Evolutionary conservation across 1,139 yeast species (phyloP).

Genomic region (Yamadazyma diospyri): DNA sequence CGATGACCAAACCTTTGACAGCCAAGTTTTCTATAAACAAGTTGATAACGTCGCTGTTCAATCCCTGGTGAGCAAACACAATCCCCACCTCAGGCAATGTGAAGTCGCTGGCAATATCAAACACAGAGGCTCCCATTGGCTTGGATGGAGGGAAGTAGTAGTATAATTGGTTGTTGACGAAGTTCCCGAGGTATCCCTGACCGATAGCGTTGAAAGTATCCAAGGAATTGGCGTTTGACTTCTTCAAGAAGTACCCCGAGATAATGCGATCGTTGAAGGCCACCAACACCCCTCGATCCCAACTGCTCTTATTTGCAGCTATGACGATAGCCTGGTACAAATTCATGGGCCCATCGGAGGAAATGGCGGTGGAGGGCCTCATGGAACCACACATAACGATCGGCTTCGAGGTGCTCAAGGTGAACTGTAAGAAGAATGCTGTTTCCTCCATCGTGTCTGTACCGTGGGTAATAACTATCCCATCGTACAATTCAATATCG

Average conservation of each 20-base stretch:
- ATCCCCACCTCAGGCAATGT: constrained; percentile 30
- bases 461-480: constrained; percentile 68
- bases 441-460: constrained; percentile 74
- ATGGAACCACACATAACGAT: constrained; percentile 68
- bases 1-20: constrained; percentile 55
- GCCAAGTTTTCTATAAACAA: constrained; percentile 41
- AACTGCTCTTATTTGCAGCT: constrained; percentile 49
- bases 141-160: constrained; percentile 62
- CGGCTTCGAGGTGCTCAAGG: constrained; percentile 55
- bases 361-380: constrained; percentile 69
- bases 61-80: constrained; percentile 57
- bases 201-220: constrained; percentile 68
- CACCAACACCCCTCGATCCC: constrained; percentile 59
- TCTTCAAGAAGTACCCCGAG: constrained; percentile 66
- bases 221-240: constrained; percentile 64
- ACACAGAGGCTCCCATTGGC: constrained; percentile 49
- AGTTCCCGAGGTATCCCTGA: constrained; percentile 68
- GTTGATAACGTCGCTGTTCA: constrained; percentile 46
- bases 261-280: constrained; percentile 67
- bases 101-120: constrained; percentile 14
- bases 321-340: constrained; percentile 66
- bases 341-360: constrained; percentile 73
- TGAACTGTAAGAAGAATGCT: constrained; percentile 61
- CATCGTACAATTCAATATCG: constrained; percentile 46
- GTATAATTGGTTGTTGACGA: constrained; percentile 62